Conservation (phyloP, 2,329 filamentous ascomycete species). For the Pseudogymnoascus sp. region DNA sequence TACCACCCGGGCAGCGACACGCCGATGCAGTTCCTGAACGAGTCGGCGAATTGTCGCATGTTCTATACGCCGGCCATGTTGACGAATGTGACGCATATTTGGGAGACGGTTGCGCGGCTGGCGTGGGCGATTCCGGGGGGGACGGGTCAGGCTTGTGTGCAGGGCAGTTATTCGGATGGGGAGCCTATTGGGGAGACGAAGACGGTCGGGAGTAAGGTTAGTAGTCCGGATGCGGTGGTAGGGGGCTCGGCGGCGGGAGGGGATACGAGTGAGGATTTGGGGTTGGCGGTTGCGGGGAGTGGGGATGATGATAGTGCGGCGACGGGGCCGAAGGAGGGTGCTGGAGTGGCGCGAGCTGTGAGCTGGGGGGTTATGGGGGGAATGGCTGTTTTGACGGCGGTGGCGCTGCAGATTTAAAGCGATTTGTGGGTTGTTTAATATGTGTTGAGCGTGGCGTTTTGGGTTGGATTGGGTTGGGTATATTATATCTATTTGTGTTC, state of each 20-base stretch:
- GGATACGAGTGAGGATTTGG: neutral
- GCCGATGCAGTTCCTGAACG: constrained; percentile 51
- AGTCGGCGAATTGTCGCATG: constrained; percentile 51
- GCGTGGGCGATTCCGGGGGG: constrained; percentile 29
- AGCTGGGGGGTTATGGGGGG: neutral
- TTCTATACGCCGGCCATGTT: constrained; percentile 49
- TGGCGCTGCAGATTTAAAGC: neutral
- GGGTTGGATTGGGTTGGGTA: neutral
- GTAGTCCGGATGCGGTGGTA: neutral
- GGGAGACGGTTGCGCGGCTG: constrained; percentile 36
- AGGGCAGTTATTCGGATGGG: neutral
- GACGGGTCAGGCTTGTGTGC: neutral
- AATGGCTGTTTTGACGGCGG: neutral
- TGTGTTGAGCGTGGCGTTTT: neutral
- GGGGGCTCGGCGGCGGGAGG: neutral
- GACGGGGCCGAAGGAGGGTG: neutral
- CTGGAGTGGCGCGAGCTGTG: neutral
- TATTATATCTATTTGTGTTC: neutral
- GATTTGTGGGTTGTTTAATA: neutral
- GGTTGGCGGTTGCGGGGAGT: neutral
- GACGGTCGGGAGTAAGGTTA: neutral
- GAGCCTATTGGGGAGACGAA: neutral
- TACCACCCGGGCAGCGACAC: constrained; percentile 27
- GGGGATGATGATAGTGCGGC: neutral
- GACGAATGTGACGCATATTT: constrained; percentile 41